These are phyloP conservation scores for Taiwanofungus camphoratus DNA, from an alignment of 1,284 basidiomycete species.

Conservation along the genomic window DNA sequence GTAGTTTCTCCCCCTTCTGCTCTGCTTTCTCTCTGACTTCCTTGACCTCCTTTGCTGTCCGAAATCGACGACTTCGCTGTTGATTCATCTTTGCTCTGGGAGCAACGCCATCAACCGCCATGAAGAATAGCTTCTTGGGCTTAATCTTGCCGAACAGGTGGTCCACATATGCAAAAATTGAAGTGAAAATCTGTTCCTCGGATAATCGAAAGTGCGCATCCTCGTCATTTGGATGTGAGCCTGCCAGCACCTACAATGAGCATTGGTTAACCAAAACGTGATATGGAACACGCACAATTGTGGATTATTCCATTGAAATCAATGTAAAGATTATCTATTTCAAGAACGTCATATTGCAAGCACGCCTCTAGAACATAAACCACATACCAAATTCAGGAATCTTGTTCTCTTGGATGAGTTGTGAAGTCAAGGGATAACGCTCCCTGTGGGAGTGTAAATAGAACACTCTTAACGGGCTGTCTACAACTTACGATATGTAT, in stretches of 20 bases:
- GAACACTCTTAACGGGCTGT: background rate
- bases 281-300: conserved; percentile 60
- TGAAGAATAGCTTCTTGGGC: conserved; percentile 94
- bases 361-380: conserved; percentile 1
- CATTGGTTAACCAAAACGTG: background rate
- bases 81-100: conserved; percentile 99
- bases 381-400: conserved; percentile 86
- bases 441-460: conserved; percentile 50
- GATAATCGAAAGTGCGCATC: conserved; percentile 94
- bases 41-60: conserved; percentile 90
- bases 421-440: conserved; percentile 96
- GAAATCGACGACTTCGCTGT: conserved; percentile 90
- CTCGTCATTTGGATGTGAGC: conserved; percentile 90
- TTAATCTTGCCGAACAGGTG: conserved; percentile 97
- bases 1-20: conserved; percentile 85
- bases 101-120: conserved; percentile 98
- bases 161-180: conserved; percentile 96
- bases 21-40: conserved; percentile 85
- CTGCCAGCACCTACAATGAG: conserved; percentile 29
- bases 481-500: conserved; percentile 71
- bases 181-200: conserved; percentile 96
- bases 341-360: background rate
- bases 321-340: conserved; percentile 87
- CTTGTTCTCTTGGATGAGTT: conserved; percentile 94
- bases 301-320: conserved; percentile 99